These are phyloP conservation scores for Monosporascus sp. DNA, from an alignment of 2,329 filamentous ascomycete species.

Conservation along the genomic window DNA sequence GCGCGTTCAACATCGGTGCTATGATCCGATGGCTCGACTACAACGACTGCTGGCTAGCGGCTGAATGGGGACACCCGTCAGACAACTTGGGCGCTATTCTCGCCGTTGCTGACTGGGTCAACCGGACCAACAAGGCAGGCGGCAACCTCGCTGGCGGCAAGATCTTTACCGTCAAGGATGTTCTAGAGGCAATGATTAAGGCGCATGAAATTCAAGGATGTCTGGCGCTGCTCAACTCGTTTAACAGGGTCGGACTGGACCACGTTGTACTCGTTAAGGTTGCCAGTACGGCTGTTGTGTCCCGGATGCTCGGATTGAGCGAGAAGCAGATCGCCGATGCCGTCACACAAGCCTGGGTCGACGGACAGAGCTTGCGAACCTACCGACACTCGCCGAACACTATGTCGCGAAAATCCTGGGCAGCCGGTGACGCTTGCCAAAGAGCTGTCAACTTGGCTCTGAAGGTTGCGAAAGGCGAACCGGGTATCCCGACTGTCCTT, in stretches of 20 bases:
- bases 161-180: conserved; percentile 81
- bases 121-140: conserved; percentile 73
- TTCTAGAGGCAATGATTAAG: conserved; percentile 97
- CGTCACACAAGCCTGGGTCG: conserved; percentile 95
- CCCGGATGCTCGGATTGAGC: conserved; percentile 86
- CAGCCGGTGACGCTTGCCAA: conserved; percentile 95
- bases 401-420: conserved; percentile 99
- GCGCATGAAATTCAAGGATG: conserved; percentile 98
- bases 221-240: conserved; percentile 94
- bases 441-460: conserved; percentile 86
- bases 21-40: conserved; percentile 99
- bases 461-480: conserved; percentile 87
- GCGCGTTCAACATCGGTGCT: conserved; percentile 96
- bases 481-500: conserved; percentile 85
- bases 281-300: conserved; percentile 87
- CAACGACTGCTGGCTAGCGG: conserved; percentile 99
- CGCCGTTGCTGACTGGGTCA: conserved; percentile 95
- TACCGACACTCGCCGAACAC: conserved; percentile 98
- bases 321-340: conserved; percentile 92
- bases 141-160: conserved; percentile 82
- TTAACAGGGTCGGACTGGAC: conserved; percentile 97
- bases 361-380: conserved; percentile 91
- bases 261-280: conserved; percentile 98
- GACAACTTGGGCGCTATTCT: conserved; percentile 98
- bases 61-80: conserved; percentile 97